Conservation (phyloP, 305 asterid genomes). For the Euphrasia arctica region DNA sequence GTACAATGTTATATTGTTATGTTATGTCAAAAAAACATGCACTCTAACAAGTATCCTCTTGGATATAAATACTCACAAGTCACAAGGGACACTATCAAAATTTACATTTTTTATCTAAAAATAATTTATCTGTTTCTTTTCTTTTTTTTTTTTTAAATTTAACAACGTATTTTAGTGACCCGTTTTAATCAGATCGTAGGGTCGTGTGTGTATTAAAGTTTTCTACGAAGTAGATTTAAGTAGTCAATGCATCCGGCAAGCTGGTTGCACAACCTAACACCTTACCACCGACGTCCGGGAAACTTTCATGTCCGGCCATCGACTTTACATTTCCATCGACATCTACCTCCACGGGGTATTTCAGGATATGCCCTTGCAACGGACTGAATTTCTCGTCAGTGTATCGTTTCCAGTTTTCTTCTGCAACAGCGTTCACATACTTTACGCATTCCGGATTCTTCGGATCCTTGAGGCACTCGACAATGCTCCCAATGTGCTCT, state of each 20-base stretch:
- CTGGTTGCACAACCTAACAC: conserved; percentile 48
- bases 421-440: conserved; percentile 42
- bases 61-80: no score
- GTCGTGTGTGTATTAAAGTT: neutral
- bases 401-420: conserved; percentile 52
- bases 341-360: conserved; percentile 47
- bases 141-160: neutral
- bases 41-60: no score
- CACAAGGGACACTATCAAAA: no score
- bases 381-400: conserved; percentile 33
- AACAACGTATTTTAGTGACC: neutral
- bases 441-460: conserved; percentile 39
- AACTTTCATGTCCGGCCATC: conserved; percentile 43
- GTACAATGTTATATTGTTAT: no score
- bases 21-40: no score
- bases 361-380: conserved; percentile 56
- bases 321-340: conserved; percentile 45
- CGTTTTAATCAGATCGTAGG: neutral
- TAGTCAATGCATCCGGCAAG: conserved; percentile 57
- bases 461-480: conserved; percentile 39
- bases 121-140: neutral
- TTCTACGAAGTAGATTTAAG: conserved; percentile 21
- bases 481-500: conserved; percentile 49
- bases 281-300: conserved; percentile 64
- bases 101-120: no score